Conservation (phyloP, 2,329 filamentous ascomycete genomes). For the Acephala macrosclerotiorum region DNA sequence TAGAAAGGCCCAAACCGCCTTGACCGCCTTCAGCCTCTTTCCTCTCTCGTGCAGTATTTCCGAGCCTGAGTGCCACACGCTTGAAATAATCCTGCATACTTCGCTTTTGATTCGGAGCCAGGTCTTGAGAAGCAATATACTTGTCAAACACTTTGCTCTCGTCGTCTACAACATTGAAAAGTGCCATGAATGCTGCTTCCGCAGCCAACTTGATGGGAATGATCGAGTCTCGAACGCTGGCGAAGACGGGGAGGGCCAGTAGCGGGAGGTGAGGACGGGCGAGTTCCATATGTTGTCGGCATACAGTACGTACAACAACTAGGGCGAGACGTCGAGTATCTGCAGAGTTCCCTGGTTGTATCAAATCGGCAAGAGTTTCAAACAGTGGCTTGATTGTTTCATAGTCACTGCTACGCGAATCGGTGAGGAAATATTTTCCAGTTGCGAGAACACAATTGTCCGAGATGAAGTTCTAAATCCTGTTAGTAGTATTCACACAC, state of each 20-base stretch:
- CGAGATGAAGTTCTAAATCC: conserved; percentile 74
- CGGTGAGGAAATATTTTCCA: conserved; percentile 84
- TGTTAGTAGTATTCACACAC: conserved; percentile 33
- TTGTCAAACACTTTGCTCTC: conserved; percentile 89
- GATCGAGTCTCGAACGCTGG: conserved; percentile 86
- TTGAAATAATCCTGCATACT: conserved; percentile 99
- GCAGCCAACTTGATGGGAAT: conserved; percentile 96
- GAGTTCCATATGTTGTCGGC: conserved; percentile 79
- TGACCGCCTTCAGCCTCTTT: conserved; percentile 90
- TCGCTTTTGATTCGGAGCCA: conserved; percentile 78
- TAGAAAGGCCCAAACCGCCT: conserved; percentile 83
- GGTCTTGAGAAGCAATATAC: conserved; percentile 76
- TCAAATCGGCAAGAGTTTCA: conserved; percentile 75
- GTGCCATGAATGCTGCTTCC: conserved; percentile 89
- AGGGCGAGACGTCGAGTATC: conserved; percentile 88
- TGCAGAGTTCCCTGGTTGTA: conserved; percentile 78
- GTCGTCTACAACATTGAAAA: conserved; percentile 90
- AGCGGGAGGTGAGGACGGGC: conserved; percentile 81
- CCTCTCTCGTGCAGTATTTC: conserved; percentile 86
- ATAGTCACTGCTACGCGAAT: conserved; percentile 70
- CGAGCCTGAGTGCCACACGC: conserved; percentile 83
- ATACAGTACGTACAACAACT: conserved; percentile 86
- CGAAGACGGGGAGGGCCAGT: conserved; percentile 86
- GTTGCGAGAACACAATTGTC: conserved; percentile 90
- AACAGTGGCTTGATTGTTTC: conserved; percentile 83